Percentiles rank a stretch among this genome's conserved stretches.
phyloP scores from a whole-genome alignment of 441 rosid genomes.

The Sinapis alba region DNA sequence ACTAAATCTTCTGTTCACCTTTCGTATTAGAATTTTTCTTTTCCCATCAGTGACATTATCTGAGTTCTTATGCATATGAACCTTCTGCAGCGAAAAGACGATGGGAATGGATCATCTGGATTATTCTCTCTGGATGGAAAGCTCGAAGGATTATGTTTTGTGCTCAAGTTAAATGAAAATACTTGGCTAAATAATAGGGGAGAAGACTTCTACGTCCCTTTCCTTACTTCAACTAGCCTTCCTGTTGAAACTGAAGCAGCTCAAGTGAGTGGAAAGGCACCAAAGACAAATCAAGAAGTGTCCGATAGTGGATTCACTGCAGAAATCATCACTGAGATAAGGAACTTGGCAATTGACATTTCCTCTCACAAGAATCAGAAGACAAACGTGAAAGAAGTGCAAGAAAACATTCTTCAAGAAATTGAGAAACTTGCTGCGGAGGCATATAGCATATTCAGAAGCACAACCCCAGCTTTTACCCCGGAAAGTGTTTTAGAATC shows the following conservation, averaged over 20 bases:
- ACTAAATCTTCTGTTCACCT: not conserved
- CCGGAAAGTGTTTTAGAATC: conserved; percentile 55
- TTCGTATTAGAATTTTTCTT: too few species aligned
- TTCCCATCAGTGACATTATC: not conserved
- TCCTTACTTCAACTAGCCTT: conserved; percentile 51
- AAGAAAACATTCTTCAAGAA: conserved; percentile 86
- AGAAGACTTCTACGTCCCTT: conserved; percentile 80
- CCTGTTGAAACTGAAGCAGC: conserved; percentile 42
- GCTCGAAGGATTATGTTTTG: conserved; percentile 76
- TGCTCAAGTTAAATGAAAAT: conserved; percentile 70
- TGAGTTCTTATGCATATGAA: conserved; percentile 27
- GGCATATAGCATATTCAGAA: conserved; percentile 93
- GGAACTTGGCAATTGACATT: conserved; percentile 73
- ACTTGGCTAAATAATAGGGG: conserved; percentile 76
- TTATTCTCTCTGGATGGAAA: conserved; percentile 68
- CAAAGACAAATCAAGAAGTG: conserved; percentile 48
- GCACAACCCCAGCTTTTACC: conserved; percentile 57
- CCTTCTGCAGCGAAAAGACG: conserved; percentile 65
- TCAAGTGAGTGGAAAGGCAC: conserved; percentile 38
- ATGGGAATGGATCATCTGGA: conserved; percentile 60
- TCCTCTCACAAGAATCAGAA: conserved; percentile 57
- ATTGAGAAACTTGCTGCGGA: conserved; percentile 98
- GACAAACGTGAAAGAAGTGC: conserved; percentile 69
- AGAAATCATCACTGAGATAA: conserved; percentile 77
- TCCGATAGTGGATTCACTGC: conserved; percentile 50